These are phyloP conservation scores for Dryadomyces sulphureus DNA, from an alignment of 2,329 filamentous ascomycete genomes.

Conservation along the genomic window DNA sequence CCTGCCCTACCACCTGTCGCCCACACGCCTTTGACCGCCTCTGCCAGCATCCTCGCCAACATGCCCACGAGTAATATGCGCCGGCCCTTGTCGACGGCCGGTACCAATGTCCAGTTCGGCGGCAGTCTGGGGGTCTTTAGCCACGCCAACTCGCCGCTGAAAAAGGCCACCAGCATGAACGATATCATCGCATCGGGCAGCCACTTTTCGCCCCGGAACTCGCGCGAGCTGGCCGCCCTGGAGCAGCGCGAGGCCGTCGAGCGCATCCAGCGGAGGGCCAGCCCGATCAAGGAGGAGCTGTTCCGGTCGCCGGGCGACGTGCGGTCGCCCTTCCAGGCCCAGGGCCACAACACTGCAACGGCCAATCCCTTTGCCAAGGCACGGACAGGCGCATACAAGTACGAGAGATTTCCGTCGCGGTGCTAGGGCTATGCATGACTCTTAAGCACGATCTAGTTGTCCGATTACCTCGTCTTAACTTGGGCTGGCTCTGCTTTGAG, in stretches of 20 bases:
- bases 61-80: conserved; percentile 10
- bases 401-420: conserved; percentile 27
- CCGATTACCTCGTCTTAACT: not conserved
- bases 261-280: conserved; percentile 20
- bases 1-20: not conserved
- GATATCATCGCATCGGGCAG: conserved; percentile 30
- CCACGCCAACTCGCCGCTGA: conserved; percentile 69
- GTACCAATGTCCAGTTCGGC: conserved; percentile 29
- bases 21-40: not conserved
- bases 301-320: not conserved
- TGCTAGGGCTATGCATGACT: conserved; percentile 1
- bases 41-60: conserved; percentile 2
- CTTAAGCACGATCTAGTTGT: too few species aligned
- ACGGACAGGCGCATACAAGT: conserved; percentile 20
- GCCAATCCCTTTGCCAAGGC: conserved; percentile 24
- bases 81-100: conserved; percentile 10
- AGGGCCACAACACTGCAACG: not conserved
- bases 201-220: conserved; percentile 38
- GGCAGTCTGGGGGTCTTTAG: conserved; percentile 69
- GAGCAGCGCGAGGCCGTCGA: conserved; percentile 30
- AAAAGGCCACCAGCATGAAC: conserved; percentile 56
- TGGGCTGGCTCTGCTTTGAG: too few species aligned
- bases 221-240: conserved; percentile 44
- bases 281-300: conserved; percentile 25
- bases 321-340: not conserved